Percentiles rank a stretch among this genome's conserved stretches.
phyloP scores from a whole-genome alignment of 495 filamentous ascomycete species.

The Darksidea phi region DNA sequence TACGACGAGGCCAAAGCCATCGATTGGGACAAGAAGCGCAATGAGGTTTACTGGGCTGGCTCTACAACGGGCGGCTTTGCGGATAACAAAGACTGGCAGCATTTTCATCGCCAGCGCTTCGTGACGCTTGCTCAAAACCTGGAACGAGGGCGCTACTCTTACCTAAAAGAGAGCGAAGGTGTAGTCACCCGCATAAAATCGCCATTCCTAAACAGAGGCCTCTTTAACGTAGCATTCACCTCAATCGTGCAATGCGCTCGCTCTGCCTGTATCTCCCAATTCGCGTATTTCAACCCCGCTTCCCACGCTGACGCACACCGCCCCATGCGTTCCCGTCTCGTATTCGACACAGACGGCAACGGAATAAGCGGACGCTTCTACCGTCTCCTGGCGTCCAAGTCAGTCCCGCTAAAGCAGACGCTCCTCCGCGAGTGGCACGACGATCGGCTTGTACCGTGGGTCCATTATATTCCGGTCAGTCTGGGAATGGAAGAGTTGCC shows the following conservation, averaged over 20 bases:
- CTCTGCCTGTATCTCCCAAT: neutral
- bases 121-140: neutral
- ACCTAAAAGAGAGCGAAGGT: neutral
- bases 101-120: slow-evolving; percentile 3
- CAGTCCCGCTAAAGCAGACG: slow-evolving; percentile 43
- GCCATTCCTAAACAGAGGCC: neutral
- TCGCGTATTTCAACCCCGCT: neutral
- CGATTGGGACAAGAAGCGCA: neutral
- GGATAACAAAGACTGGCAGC: neutral
- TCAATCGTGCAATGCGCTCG: neutral
- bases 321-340: slow-evolving; percentile 33
- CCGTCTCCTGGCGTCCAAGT: slow-evolving; percentile 37
- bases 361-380: slow-evolving; percentile 41
- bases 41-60: neutral
- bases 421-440: slow-evolving; percentile 46
- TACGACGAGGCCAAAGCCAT: neutral
- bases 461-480: slow-evolving; percentile 54
- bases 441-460: slow-evolving; percentile 38
- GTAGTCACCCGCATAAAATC: neutral
- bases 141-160: neutral
- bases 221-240: neutral
- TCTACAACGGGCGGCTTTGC: slow-evolving; percentile 1
- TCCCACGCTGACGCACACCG: neutral
- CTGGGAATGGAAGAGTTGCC: slow-evolving; percentile 2
- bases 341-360: slow-evolving; percentile 45